These are phyloP conservation scores for Athelia sp. DNA, from an alignment of 1,284 basidiomycete genomes.

Conservation along the genomic window DNA sequence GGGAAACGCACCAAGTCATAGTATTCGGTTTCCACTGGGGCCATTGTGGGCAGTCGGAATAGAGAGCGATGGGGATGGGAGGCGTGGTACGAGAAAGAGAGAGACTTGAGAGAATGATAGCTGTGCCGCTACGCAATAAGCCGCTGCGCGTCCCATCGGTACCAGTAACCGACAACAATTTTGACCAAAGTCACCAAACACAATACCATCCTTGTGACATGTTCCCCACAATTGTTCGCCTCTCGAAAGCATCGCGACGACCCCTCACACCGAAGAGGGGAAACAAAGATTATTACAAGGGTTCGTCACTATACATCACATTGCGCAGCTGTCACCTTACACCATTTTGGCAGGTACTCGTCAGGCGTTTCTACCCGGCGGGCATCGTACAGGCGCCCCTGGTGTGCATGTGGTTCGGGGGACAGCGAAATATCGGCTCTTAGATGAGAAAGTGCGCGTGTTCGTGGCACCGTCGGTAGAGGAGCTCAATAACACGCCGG, in stretches of 20 bases:
- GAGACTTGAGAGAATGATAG: too few species aligned
- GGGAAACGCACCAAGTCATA: constrained; percentile 37
- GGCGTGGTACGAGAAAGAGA: neutral
- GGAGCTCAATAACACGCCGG: neutral
- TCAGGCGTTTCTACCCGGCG: constrained; percentile 76
- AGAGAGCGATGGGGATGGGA: neutral
- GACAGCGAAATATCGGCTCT: constrained; percentile 70
- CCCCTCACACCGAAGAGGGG: constrained; percentile 80
- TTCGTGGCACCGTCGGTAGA: constrained; percentile 77
- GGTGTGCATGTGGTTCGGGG: constrained; percentile 76
- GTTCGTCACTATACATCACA: constrained; percentile 32
- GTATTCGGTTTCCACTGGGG: constrained; percentile 45
- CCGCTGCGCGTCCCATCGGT: too few species aligned
- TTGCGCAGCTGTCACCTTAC: constrained; percentile 1
- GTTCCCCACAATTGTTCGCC: constrained; percentile 60
- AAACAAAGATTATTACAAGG: constrained; percentile 95
- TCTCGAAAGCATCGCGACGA: constrained; percentile 76
- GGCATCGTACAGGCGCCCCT: constrained; percentile 83
- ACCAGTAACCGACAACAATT: too few species aligned
- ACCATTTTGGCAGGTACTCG: constrained; percentile 62
- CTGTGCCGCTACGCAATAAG: too few species aligned
- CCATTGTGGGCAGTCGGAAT: constrained; percentile 21
- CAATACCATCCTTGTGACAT: constrained; percentile 40
- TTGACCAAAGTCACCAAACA: too few species aligned
- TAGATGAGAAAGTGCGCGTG: constrained; percentile 79